A percentile compares a stretch with the other conserved stretches of the same genome.
Evolutionary conservation across 176 grass and related monocot genomes (phyloP).

Genomic region (Eleusine indica): DNA sequence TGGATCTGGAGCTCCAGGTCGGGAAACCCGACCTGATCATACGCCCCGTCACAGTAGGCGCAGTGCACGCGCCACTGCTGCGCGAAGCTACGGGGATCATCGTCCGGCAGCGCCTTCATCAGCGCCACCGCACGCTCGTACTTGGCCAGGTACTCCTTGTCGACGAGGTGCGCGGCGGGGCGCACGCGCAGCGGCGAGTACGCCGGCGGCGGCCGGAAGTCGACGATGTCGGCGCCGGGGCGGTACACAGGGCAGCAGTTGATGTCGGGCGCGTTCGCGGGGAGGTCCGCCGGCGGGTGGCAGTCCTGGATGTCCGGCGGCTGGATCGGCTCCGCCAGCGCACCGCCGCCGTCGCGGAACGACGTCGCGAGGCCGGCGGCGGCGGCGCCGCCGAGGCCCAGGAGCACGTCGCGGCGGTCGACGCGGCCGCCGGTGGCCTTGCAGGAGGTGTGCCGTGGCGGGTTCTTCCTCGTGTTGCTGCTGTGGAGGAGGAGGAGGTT

Average conservation of each 20-base stretch:
- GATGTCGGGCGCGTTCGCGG: neutral
- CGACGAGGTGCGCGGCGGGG: conserved; percentile 60
- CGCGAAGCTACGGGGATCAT: conserved; percentile 79
- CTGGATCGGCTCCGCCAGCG: conserved; percentile 57
- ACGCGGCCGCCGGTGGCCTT: conserved; percentile 16
- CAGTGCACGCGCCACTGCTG: conserved; percentile 71
- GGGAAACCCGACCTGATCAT: conserved; percentile 63
- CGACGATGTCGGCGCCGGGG: conserved; percentile 12
- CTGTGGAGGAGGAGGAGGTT: too few relatives aligned
- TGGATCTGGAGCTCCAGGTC: conserved; percentile 55
- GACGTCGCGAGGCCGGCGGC: conserved; percentile 37
- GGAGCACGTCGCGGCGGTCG: conserved; percentile 64
- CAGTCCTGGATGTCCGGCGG: conserved; percentile 56
- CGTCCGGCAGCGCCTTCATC: conserved; percentile 68
- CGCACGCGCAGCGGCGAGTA: conserved; percentile 54
- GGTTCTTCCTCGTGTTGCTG: neutral
- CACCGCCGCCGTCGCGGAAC: neutral
- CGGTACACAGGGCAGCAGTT: conserved; percentile 60
- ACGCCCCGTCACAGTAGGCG: conserved; percentile 59
- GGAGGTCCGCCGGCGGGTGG: conserved; percentile 38
- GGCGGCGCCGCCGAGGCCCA: conserved; percentile 51
- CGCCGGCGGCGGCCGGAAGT: conserved; percentile 53
- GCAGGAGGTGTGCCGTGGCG: neutral
- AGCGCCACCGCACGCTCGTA: conserved; percentile 59
- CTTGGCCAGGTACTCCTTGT: conserved; percentile 54